phyloP scores from a whole-genome alignment of 257 asterid species.

The Sherardia arvensis region DNA sequence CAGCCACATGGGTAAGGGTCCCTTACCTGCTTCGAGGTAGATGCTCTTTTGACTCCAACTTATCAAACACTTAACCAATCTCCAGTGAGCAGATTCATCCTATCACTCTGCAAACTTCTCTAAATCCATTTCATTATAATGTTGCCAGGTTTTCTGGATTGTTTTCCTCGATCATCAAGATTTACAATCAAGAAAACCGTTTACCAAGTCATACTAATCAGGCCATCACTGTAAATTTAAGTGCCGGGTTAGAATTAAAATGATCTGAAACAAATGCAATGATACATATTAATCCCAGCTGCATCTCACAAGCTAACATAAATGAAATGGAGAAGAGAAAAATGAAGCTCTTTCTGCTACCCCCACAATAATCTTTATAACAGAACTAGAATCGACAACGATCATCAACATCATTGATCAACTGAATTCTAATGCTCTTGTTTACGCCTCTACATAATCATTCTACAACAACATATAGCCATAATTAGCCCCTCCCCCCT shows the following conservation, averaged over 20 bases:
- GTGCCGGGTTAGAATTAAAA: background rate
- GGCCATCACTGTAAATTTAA: no score
- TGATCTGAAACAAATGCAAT: background rate
- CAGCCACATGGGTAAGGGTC: constrained; percentile 13
- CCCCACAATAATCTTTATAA: background rate
- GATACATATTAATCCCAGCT: background rate
- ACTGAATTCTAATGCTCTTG: constrained; percentile 11
- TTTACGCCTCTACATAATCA: constrained; percentile 10
- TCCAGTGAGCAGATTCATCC: background rate
- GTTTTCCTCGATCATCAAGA: background rate
- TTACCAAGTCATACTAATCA: no score
- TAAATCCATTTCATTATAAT: background rate
- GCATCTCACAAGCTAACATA: background rate
- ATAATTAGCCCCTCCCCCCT: constrained; percentile 2
- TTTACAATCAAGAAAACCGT: background rate
- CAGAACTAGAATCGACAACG: background rate
- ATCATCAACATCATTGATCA: background rate
- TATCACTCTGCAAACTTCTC: background rate
- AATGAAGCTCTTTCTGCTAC: background rate
- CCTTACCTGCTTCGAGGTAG: constrained; percentile 5
- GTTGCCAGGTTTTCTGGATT: background rate
- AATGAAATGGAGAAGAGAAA: background rate
- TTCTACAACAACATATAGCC: constrained; percentile 11
- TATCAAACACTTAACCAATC: background rate
- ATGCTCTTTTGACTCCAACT: constrained; percentile 7